These are phyloP conservation scores for Colletotrichum sp. DNA, from an alignment of 2,329 filamentous ascomycete species.

Conservation along the genomic window DNA sequence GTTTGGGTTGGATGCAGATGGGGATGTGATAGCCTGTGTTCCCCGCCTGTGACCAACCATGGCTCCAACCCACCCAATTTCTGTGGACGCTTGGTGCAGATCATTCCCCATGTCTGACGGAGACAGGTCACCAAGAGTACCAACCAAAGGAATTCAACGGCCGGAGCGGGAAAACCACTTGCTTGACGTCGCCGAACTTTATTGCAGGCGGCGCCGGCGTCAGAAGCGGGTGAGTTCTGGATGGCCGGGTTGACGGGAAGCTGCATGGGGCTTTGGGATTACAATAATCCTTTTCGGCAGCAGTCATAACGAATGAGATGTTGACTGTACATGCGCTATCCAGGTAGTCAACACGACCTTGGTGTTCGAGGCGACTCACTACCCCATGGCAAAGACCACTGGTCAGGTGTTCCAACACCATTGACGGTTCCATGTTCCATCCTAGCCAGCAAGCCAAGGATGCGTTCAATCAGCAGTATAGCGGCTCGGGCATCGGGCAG, in stretches of 20 bases:
- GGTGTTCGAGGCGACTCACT: too few relatives aligned
- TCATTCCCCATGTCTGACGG: slow-evolving; percentile 11
- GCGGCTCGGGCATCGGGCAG: neutral
- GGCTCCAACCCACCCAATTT: neutral
- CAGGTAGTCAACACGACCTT: too few relatives aligned
- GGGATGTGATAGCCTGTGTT: neutral
- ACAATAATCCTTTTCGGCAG: neutral
- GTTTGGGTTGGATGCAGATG: slow-evolving; percentile 22
- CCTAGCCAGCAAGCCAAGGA: neutral
- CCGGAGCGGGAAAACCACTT: neutral
- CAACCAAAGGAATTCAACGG: neutral
- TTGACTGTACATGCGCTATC: neutral
- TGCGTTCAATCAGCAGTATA: neutral
- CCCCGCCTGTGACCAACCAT: slow-evolving; percentile 1
- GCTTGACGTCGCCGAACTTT: neutral
- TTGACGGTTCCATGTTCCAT: neutral
- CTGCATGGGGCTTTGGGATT: neutral
- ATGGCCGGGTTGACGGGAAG: neutral
- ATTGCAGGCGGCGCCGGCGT: neutral
- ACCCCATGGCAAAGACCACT: neutral
- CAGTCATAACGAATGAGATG: neutral
- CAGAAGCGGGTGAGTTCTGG: neutral
- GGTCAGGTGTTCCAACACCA: neutral
- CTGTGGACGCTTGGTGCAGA: slow-evolving; percentile 20
- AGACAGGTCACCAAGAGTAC: neutral